These are phyloP conservation scores for Colletotrichum destructivum DNA, from an alignment of 2,329 filamentous ascomycete genomes.

Conservation along the genomic window DNA sequence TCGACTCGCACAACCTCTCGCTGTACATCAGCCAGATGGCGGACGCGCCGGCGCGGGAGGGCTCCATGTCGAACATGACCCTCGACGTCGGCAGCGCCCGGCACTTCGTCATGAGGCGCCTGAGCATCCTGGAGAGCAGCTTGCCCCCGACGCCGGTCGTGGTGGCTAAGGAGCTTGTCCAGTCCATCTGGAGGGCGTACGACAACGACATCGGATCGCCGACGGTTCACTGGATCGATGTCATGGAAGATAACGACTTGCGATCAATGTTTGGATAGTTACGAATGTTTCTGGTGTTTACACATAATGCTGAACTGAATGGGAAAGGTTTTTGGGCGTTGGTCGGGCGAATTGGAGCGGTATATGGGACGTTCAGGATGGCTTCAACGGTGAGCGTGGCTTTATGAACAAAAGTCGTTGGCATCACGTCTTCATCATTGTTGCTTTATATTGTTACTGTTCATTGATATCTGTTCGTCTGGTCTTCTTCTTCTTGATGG, in stretches of 20 bases:
- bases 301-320: too few species aligned
- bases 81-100: constrained; percentile 57
- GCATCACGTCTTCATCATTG: too few species aligned
- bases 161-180: constrained; percentile 59
- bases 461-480: too few species aligned
- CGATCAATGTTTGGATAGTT: constrained; percentile 52
- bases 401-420: too few species aligned
- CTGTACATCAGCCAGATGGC: constrained; percentile 42
- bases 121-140: constrained; percentile 56
- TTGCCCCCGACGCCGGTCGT: constrained; percentile 59
- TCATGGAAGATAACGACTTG: constrained; percentile 56
- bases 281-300: too few species aligned
- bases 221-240: constrained; percentile 60
- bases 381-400: too few species aligned
- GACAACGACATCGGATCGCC: constrained; percentile 53
- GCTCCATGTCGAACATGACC: constrained; percentile 44
- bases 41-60: constrained; percentile 33
- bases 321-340: too few species aligned
- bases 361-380: too few species aligned
- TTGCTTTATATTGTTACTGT: too few species aligned
- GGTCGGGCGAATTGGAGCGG: too few species aligned
- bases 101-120: constrained; percentile 55
- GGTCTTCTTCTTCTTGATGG: too few species aligned
- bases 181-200: constrained; percentile 59
- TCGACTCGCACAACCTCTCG: constrained; percentile 28